A percentile compares a stretch with the other conserved stretches of the same genome.
Evolutionary conservation across 257 asterid species (phyloP).

Genomic region (Coffea canephora): DNA sequence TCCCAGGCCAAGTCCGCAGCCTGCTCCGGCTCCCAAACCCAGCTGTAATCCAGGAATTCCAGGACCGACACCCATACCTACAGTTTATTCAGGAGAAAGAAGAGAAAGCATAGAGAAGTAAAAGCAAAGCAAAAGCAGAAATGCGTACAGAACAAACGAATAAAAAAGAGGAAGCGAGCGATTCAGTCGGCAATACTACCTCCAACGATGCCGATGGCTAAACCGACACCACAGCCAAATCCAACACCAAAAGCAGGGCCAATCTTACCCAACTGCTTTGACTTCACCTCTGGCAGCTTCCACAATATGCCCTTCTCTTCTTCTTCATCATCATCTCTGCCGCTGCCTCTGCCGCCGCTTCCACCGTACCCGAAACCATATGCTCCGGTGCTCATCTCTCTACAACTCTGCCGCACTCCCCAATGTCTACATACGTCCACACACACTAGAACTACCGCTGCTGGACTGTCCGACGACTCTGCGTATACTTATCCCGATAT

Average conservation of each 20-base stretch:
- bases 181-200: conserved; percentile 27
- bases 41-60: conserved; percentile 82
- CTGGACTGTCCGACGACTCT: no score
- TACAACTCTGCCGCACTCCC: no score
- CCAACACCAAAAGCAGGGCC: conserved; percentile 92
- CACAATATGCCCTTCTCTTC: conserved; percentile 67
- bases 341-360: no score
- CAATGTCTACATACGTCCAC: no score
- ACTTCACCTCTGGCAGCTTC: conserved; percentile 70
- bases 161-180: no score
- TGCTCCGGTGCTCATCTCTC: no score
- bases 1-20: conserved; percentile 87
- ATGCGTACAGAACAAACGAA: not conserved
- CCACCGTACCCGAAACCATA: no score
- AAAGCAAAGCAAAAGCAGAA: not conserved
- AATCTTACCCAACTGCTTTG: conserved; percentile 60
- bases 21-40: conserved; percentile 82
- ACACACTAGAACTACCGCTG: no score
- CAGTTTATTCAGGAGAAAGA: not conserved
- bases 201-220: conserved; percentile 72
- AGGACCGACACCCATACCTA: conserved; percentile 77
- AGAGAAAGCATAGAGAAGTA: no score
- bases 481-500: no score
- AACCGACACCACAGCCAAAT: conserved; percentile 84
- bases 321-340: no score